These are phyloP conservation scores for Diaporthe vaccinii DNA, from an alignment of 2,329 filamentous ascomycete species.

Conservation along the genomic window DNA sequence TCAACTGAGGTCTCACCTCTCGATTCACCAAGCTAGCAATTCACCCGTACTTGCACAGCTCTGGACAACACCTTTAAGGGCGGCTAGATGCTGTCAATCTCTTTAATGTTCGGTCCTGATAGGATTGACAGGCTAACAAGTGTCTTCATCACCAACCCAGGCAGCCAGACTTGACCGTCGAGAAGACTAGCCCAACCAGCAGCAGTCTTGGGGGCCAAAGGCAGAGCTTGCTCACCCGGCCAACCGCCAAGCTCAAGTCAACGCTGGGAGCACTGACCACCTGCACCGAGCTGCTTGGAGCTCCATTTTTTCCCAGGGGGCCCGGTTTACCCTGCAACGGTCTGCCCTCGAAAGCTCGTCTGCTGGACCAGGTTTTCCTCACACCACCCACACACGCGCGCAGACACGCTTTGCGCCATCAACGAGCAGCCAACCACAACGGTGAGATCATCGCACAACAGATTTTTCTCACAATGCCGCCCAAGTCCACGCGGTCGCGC, in stretches of 20 bases:
- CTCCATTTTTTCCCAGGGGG: conserved; percentile 12
- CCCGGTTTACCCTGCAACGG: conserved; percentile 12
- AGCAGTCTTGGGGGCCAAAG: not conserved
- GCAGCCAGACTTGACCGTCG: not conserved
- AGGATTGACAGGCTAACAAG: not conserved
- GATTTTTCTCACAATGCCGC: conserved; percentile 36
- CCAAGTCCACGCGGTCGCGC: conserved; percentile 36
- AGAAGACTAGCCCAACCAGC: not conserved
- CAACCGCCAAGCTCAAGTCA: conserved; percentile 16
- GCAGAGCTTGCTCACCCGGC: conserved; percentile 11
- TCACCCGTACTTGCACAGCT: not conserved
- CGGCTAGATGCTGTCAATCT: not conserved
- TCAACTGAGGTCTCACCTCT: not conserved
- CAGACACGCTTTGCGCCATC: not conserved
- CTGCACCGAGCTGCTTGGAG: conserved; percentile 3
- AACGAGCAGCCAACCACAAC: conserved; percentile 20
- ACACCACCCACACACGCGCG: conserved; percentile 23
- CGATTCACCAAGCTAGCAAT: not conserved
- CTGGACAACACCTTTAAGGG: too few species aligned
- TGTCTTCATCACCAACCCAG: not conserved
- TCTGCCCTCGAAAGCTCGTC: conserved; percentile 10
- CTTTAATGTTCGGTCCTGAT: not conserved
- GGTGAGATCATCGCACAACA: conserved; percentile 19
- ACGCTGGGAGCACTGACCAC: conserved; percentile 13
- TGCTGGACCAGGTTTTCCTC: conserved; percentile 26